Percentiles rank a stretch among this genome's conserved stretches.
phyloP scores from a whole-genome alignment of 2,329 filamentous ascomycete genomes.

The Pseudogymnoascus sp. region DNA sequence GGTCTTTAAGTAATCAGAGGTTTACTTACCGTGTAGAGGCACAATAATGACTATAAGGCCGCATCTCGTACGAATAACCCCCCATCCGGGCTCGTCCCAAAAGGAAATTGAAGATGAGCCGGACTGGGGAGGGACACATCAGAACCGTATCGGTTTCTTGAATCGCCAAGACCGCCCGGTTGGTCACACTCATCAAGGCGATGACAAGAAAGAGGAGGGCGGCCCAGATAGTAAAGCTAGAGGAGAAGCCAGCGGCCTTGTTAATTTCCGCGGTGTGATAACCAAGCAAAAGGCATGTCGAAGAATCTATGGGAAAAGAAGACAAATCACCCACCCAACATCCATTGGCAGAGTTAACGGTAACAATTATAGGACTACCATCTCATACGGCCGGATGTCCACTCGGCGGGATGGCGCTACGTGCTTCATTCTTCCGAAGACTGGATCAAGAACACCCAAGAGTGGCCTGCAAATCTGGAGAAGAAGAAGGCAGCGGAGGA shows the following conservation, averaged over 20 bases:
- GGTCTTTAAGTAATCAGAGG: neutral
- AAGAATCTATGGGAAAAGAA: too few species aligned
- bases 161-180: slow-evolving; percentile 32
- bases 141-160: slow-evolving; percentile 35
- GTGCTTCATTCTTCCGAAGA: slow-evolving; percentile 42
- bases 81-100: slow-evolving; percentile 34
- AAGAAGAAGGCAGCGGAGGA: slow-evolving; percentile 29
- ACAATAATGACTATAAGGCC: neutral
- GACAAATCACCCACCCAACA: neutral
- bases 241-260: slow-evolving; percentile 24
- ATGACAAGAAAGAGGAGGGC: slow-evolving; percentile 18
- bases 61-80: slow-evolving; percentile 3
- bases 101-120: slow-evolving; percentile 38
- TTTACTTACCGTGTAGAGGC: neutral
- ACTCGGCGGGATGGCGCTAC: slow-evolving; percentile 42
- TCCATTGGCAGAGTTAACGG: neutral
- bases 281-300: slow-evolving; percentile 16
- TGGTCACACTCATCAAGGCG: slow-evolving; percentile 33
- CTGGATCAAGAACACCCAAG: slow-evolving; percentile 40
- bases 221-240: neutral
- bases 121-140: slow-evolving; percentile 33
- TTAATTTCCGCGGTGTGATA: slow-evolving; percentile 35
- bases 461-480: slow-evolving; percentile 42
- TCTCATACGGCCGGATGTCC: slow-evolving; percentile 36
- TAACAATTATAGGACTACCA: slow-evolving; percentile 34